Evolutionary conservation across 352 stramenopile species (phyloP).

Genomic region (Globisporangium cylindrosporum): DNA sequence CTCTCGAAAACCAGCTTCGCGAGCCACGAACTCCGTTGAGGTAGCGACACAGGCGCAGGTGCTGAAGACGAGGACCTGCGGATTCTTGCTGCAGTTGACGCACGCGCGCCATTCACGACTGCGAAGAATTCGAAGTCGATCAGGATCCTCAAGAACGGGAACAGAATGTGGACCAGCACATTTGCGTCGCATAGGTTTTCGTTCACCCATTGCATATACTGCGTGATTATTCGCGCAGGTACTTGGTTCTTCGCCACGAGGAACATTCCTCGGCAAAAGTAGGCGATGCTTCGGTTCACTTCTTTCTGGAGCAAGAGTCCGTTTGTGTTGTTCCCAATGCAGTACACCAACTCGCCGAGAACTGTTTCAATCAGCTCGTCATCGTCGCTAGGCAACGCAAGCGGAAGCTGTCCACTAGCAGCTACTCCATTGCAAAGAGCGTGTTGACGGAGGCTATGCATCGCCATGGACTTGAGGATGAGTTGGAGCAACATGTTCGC

Average conservation of each 20-base stretch:
- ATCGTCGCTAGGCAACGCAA: slow-evolving; percentile 21
- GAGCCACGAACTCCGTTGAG: slow-evolving; percentile 33
- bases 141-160: slow-evolving; percentile 61
- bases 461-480: slow-evolving; percentile 66
- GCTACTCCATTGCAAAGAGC: neutral
- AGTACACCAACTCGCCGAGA: slow-evolving; percentile 35
- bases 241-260: slow-evolving; percentile 46
- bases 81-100: neutral
- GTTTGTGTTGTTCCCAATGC: slow-evolving; percentile 28
- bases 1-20: slow-evolving; percentile 49
- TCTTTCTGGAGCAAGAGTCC: slow-evolving; percentile 59
- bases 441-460: slow-evolving; percentile 24
- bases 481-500: slow-evolving; percentile 60
- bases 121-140: slow-evolving; percentile 76
- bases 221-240: slow-evolving; percentile 36
- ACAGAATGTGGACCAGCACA: slow-evolving; percentile 59
- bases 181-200: slow-evolving; percentile 39
- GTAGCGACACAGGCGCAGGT: neutral
- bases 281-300: slow-evolving; percentile 58
- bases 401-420: slow-evolving; percentile 12
- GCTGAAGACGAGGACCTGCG: neutral
- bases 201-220: slow-evolving; percentile 44
- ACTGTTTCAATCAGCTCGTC: slow-evolving; percentile 46
- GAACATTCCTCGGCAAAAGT: slow-evolving; percentile 57
- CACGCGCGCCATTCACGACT: slow-evolving; percentile 42